Conservation (phyloP, 2,329 filamentous ascomycete genomes). For the Aureobasidium sp. region DNA sequence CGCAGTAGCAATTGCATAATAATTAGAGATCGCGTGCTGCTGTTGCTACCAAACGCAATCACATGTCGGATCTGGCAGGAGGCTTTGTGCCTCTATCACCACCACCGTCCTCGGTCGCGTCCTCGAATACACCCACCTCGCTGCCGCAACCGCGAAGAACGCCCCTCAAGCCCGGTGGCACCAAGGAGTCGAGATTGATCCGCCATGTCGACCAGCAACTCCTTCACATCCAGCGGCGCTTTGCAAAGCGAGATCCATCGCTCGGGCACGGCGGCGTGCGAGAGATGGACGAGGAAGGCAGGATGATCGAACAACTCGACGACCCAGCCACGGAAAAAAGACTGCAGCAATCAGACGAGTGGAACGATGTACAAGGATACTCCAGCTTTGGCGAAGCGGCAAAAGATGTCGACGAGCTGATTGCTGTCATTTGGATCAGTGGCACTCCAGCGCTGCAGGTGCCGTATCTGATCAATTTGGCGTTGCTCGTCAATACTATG, state of each 20-base stretch:
- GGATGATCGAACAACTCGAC: constrained; percentile 8
- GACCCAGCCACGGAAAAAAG: constrained; percentile 12
- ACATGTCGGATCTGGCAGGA: constrained; percentile 7
- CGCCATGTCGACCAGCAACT: constrained; percentile 47
- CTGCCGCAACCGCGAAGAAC: constrained; percentile 45
- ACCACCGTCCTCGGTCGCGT: constrained; percentile 37
- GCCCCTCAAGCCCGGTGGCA: constrained; percentile 46
- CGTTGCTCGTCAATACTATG: constrained; percentile 62
- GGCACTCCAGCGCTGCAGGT: constrained; percentile 77
- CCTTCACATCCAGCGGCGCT: constrained; percentile 42
- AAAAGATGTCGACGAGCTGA: constrained; percentile 61
- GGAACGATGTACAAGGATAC: constrained; percentile 42
- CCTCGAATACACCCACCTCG: constrained; percentile 31
- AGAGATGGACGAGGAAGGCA: constrained; percentile 14
- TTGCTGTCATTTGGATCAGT: constrained; percentile 78
- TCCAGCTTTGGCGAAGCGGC: constrained; percentile 60
- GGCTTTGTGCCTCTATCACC: constrained; percentile 32
- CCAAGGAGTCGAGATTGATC: constrained; percentile 51
- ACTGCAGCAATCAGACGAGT: constrained; percentile 24
- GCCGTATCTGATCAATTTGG: constrained; percentile 72
- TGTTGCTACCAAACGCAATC: not conserved
- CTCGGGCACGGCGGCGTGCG: constrained; percentile 18
- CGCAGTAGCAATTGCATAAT: not conserved
- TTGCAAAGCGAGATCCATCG: constrained; percentile 37
- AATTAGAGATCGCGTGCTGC: not conserved